A percentile compares a stretch with the other conserved stretches of the same genome.
phyloP scores from a whole-genome alignment of 345 rosid genomes.

The Jatropha curcas region DNA sequence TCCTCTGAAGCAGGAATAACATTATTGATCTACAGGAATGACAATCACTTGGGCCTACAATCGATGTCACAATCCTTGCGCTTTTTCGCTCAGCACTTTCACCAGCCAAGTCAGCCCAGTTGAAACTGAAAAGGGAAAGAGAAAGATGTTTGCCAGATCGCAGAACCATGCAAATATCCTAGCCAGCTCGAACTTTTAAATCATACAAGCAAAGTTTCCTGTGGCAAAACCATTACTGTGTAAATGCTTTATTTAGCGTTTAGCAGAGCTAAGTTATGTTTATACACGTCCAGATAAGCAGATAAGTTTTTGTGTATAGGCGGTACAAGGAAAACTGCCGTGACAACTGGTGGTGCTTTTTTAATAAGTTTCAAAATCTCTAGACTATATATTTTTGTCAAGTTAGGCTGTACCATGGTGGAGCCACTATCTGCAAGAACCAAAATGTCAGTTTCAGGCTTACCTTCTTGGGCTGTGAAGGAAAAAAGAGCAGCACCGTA shows the following conservation, averaged over 20 bases:
- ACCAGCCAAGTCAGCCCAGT: neutral
- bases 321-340: neutral
- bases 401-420: no score
- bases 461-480: neutral
- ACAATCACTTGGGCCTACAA: neutral
- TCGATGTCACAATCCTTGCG: neutral
- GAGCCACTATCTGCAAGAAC: no score
- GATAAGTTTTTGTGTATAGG: constrained; percentile 5
- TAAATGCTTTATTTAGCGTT: constrained; percentile 2
- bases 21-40: neutral
- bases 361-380: no score
- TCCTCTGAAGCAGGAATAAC: neutral
- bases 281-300: neutral
- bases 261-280: neutral
- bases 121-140: neutral
- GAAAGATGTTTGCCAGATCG: neutral
- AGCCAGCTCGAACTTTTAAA: neutral
- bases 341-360: neutral
- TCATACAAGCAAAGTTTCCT: neutral
- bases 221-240: neutral
- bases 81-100: neutral
- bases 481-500: no score
- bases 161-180: constrained; percentile 4
- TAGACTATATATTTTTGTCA: no score
- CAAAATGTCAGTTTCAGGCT: no score